phyloP scores from a whole-genome alignment of 2,329 filamentous ascomycete species.

The Raffaelea ambrosiae region DNA sequence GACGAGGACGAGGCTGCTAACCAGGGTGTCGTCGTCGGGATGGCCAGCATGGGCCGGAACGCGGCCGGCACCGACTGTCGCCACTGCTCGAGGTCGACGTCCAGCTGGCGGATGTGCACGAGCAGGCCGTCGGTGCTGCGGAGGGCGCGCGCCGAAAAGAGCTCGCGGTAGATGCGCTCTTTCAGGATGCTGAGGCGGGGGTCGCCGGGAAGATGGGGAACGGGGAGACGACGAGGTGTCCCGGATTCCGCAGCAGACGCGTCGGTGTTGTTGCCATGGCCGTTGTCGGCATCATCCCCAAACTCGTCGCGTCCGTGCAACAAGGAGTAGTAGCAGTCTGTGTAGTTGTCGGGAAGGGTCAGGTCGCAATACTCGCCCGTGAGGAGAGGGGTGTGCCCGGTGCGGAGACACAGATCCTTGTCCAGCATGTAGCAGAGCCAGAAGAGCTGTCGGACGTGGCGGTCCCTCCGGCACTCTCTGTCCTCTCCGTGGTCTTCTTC shows the following conservation, averaged over 20 bases:
- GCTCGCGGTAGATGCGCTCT: not conserved
- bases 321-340: not conserved
- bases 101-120: not conserved
- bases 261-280: not conserved
- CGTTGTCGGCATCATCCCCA: not conserved
- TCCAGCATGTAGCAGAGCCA: conserved; percentile 1
- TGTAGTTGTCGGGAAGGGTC: not conserved
- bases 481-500: too few relatives aligned
- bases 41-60: not conserved
- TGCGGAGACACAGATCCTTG: not conserved
- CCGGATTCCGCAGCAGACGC: too few relatives aligned
- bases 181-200: not conserved
- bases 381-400: not conserved
- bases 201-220: not conserved
- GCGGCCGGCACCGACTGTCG: not conserved
- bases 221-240: too few relatives aligned
- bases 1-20: not conserved
- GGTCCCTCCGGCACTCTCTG: not conserved
- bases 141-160: not conserved
- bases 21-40: not conserved
- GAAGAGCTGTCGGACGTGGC: not conserved
- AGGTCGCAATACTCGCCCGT: not conserved
- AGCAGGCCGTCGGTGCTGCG: not conserved
- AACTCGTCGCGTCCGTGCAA: not conserved
- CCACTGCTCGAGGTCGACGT: not conserved